A percentile compares a stretch with the other conserved stretches of the same genome.
Evolutionary conservation across 2,329 filamentous ascomycete genomes (phyloP).

Genomic region (Paecilomyces sp.): DNA sequence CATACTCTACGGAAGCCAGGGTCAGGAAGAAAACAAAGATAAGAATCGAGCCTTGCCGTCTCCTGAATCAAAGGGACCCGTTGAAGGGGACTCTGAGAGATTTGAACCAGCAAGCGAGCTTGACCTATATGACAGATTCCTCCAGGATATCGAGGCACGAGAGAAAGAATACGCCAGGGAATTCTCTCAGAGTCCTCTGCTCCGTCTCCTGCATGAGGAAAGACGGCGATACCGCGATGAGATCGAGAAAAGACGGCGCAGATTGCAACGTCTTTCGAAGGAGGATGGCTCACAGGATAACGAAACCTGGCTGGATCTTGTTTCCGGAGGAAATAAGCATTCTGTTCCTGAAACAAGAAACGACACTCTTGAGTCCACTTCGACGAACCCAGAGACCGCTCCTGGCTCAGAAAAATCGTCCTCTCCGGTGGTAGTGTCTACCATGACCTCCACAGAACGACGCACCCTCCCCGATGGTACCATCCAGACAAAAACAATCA

Average conservation of each 20-base stretch:
- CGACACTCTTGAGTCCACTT: conserved; percentile 1
- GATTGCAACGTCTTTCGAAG: not conserved
- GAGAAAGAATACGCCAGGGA: conserved; percentile 22
- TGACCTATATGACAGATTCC: conserved; percentile 47
- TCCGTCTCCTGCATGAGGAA: conserved; percentile 28
- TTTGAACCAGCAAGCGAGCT: conserved; percentile 39
- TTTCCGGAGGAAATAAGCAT: conserved; percentile 16
- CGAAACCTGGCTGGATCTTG: conserved; percentile 20
- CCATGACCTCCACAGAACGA: conserved; percentile 51
- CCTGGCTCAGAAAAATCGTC: conserved; percentile 8
- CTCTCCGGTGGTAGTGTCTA: conserved; percentile 42
- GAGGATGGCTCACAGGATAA: conserved; percentile 10
- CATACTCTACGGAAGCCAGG: conserved; percentile 13
- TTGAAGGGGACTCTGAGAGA: conserved; percentile 24
- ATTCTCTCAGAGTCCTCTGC: conserved; percentile 25
- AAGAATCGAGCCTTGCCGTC: conserved; percentile 4
- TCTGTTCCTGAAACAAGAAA: conserved; percentile 12
- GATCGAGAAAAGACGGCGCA: conserved; percentile 8
- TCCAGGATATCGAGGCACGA: conserved; percentile 28
- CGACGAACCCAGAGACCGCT: not conserved
- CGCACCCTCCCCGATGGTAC: conserved; percentile 50
- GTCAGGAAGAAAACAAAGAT: conserved; percentile 6
- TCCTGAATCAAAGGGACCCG: conserved; percentile 14
- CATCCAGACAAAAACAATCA: conserved; percentile 49
- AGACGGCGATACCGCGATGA: conserved; percentile 16